Evolutionary conservation across 306 rosid genomes (phyloP).

Genomic region (Trifolium dubium): DNA sequence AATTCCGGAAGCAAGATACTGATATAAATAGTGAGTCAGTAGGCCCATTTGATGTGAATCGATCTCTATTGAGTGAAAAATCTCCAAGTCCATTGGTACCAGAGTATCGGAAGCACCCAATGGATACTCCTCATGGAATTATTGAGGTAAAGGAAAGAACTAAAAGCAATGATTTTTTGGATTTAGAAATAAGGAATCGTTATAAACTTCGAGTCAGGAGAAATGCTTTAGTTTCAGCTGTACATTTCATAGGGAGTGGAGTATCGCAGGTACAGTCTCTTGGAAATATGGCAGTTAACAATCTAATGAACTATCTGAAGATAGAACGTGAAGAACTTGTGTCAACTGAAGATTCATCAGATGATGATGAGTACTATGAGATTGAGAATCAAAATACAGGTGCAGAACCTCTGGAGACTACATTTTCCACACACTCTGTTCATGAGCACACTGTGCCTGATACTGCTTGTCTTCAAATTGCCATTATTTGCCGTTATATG

Average conservation of each 20-base stretch:
- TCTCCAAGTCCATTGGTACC: conserved; percentile 44
- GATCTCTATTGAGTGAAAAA: conserved; percentile 52
- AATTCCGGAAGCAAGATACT: conserved; percentile 51
- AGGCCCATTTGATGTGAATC: conserved; percentile 52
- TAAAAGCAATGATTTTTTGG: conserved; percentile 35
- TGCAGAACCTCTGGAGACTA: conserved; percentile 59
- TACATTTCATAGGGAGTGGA: conserved; percentile 77
- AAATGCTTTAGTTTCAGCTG: conserved; percentile 74
- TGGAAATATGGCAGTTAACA: conserved; percentile 84
- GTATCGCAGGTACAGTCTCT: conserved; percentile 78
- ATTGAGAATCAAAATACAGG: conserved; percentile 73
- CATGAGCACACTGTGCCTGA: conserved; percentile 48
- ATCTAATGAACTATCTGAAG: conserved; percentile 70
- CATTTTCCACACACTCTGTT: conserved; percentile 67
- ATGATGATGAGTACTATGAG: conserved; percentile 71
- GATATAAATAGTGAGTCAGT: conserved; percentile 45
- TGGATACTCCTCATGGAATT: conserved; percentile 59
- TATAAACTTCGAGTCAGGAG: conserved; percentile 50
- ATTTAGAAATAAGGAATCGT: conserved; percentile 49
- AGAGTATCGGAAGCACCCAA: conserved; percentile 51
- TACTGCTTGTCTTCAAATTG: conserved; percentile 68
- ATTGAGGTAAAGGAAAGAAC: conserved; percentile 51
- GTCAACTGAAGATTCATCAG: conserved; percentile 56
- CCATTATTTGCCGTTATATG: conserved; percentile 70
- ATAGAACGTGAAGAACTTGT: conserved; percentile 60